Evolutionary conservation across 805 yeast genomes (phyloP).

Genomic region (Teunomyces lycoperdinae): DNA sequence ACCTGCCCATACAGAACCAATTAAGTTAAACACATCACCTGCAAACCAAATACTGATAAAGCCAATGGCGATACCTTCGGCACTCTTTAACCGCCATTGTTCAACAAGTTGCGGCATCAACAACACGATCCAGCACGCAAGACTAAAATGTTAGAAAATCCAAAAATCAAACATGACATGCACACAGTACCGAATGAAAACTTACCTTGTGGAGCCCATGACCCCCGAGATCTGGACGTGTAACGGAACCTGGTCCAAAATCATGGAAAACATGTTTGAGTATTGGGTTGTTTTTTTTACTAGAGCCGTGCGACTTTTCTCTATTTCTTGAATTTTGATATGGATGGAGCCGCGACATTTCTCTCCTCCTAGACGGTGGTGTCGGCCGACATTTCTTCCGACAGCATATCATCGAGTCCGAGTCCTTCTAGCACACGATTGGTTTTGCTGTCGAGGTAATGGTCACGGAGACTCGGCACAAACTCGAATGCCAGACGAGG

Average conservation of each 20-base stretch:
- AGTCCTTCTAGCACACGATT: slow-evolving; percentile 25
- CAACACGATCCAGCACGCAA: slow-evolving; percentile 79
- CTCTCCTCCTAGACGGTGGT: not conserved
- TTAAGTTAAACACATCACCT: slow-evolving; percentile 67
- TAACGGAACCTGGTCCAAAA: slow-evolving; percentile 10
- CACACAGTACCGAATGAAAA: slow-evolving; percentile 2
- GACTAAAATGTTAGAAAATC: slow-evolving; percentile 25
- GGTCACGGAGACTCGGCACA: slow-evolving; percentile 33
- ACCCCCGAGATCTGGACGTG: slow-evolving; percentile 55
- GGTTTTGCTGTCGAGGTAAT: slow-evolving; percentile 39
- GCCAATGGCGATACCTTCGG: slow-evolving; percentile 72
- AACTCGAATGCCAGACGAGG: slow-evolving; percentile 24
- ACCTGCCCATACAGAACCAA: slow-evolving; percentile 69
- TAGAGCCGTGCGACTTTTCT: not conserved
- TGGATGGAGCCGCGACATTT: not conserved
- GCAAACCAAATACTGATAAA: slow-evolving; percentile 67
- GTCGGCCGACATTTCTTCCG: not conserved
- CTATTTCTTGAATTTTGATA: not conserved
- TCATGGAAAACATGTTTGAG: not conserved
- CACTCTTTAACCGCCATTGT: slow-evolving; percentile 72
- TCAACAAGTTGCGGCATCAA: slow-evolving; percentile 76
- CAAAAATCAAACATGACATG: no score
- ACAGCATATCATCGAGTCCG: slow-evolving; percentile 2
- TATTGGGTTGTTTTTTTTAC: not conserved
- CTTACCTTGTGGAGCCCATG: slow-evolving; percentile 63